Evolutionary conservation across 208 protist genomes (phyloP).

Genomic region (Porcisia hertigi): DNA sequence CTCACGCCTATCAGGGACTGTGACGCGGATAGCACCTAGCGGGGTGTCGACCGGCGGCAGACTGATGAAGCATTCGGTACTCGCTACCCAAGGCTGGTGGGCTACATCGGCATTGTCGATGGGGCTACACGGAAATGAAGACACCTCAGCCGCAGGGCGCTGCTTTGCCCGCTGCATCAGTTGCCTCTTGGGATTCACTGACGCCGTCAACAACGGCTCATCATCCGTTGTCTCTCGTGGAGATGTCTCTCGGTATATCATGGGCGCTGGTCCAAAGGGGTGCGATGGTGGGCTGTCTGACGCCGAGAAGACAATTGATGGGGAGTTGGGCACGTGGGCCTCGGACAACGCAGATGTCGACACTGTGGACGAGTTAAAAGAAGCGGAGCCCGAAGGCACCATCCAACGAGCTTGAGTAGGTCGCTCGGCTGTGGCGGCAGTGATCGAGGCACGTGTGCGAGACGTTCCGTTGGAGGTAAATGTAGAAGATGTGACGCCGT

Average conservation of each 20-base stretch:
- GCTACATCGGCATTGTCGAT: not conserved
- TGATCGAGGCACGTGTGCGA: not conserved
- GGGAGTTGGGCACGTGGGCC: not conserved
- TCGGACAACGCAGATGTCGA: slow-evolving; percentile 11
- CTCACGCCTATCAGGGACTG: not conserved
- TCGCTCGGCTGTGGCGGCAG: not conserved
- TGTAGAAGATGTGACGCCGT: not conserved
- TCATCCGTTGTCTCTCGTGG: not conserved
- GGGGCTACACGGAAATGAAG: not conserved
- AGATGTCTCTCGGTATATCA: slow-evolving; percentile 4
- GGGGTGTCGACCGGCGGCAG: not conserved
- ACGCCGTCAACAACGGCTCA: no score
- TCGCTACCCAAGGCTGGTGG: not conserved
- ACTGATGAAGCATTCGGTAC: not conserved
- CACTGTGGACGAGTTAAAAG: slow-evolving; percentile 15
- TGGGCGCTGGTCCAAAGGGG: slow-evolving; percentile 10
- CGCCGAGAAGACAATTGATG: slow-evolving; percentile 14
- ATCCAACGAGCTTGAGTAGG: not conserved
- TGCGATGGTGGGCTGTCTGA: slow-evolving; percentile 22
- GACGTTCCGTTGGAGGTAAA: not conserved
- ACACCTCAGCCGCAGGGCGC: not conserved
- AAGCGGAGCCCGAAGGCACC: not conserved
- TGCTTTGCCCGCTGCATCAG: not conserved
- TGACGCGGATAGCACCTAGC: not conserved
- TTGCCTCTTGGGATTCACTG: not conserved